Conservation (phyloP, 2,329 filamentous ascomycete genomes). For the Thyridium curvatum region DNA sequence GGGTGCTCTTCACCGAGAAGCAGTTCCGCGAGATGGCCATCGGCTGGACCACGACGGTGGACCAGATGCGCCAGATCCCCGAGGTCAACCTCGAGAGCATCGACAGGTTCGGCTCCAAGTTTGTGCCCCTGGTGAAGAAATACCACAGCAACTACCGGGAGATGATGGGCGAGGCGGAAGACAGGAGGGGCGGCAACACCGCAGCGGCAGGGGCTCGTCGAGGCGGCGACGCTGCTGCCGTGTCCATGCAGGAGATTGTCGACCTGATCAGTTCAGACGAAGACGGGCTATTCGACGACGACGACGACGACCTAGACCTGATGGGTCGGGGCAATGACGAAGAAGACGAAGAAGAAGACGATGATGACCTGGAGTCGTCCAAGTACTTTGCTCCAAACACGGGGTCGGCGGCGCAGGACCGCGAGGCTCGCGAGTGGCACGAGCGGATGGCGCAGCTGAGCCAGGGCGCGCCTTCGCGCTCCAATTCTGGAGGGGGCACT, state of each 20-base stretch:
- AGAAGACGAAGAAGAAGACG: slow-evolving; percentile 16
- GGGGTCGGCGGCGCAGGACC: slow-evolving; percentile 2
- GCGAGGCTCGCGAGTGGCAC: slow-evolving; percentile 19
- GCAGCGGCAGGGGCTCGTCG: slow-evolving; percentile 6
- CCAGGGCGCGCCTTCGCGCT: slow-evolving; percentile 8
- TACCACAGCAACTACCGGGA: slow-evolving; percentile 40
- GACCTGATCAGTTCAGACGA: slow-evolving; percentile 46
- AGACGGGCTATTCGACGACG: slow-evolving; percentile 14
- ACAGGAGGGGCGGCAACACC: slow-evolving; percentile 2
- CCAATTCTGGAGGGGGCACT: slow-evolving; percentile 13
- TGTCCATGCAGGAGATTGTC: slow-evolving; percentile 36
- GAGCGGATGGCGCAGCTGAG: slow-evolving; percentile 17
- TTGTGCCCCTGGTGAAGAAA: slow-evolving; percentile 52
- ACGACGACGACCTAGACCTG: slow-evolving; percentile 25
- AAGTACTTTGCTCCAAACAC: slow-evolving; percentile 35
- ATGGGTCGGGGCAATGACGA: slow-evolving; percentile 23
- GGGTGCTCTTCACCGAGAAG: slow-evolving; percentile 60
- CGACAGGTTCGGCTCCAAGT: slow-evolving; percentile 49
- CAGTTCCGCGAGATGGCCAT: slow-evolving; percentile 70
- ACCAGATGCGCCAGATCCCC: slow-evolving; percentile 57
- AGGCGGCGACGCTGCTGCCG: neutral
- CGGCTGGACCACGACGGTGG: slow-evolving; percentile 54
- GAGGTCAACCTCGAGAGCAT: slow-evolving; percentile 60
- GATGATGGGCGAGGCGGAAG: slow-evolving; percentile 34
- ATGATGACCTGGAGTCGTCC: slow-evolving; percentile 31